Conservation (phyloP, 2,329 filamentous ascomycete genomes). For the Exophiala alcalophila region DNA sequence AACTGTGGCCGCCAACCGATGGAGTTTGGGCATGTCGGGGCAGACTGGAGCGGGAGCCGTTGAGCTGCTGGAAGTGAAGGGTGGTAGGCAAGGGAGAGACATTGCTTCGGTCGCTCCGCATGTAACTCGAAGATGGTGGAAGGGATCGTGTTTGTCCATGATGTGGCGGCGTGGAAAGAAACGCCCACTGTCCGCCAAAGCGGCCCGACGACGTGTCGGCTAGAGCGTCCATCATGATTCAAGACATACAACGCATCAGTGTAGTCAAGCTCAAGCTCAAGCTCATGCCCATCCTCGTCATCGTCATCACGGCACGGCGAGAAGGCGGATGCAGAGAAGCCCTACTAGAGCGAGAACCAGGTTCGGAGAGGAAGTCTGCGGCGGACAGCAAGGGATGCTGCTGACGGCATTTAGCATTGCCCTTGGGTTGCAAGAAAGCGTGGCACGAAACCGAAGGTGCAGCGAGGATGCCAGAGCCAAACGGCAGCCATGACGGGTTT, state of each 20-base stretch:
- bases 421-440: conserved; percentile 9
- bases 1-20: conserved; percentile 27
- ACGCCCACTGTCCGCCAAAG: conserved; percentile 30
- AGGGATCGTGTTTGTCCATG: conserved; percentile 27
- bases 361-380: conserved; percentile 4
- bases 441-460: conserved; percentile 5
- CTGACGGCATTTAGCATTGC: conserved; percentile 7
- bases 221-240: conserved; percentile 25
- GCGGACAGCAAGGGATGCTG: too few species aligned
- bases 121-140: conserved; percentile 28
- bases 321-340: conserved; percentile 4
- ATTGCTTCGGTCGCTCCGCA: conserved; percentile 30
- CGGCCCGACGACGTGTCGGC: conserved; percentile 31
- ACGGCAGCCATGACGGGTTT: conserved; percentile 1
- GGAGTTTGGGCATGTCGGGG: conserved; percentile 21
- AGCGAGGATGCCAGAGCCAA: conserved; percentile 8
- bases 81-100: conserved; percentile 25
- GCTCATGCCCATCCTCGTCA: too few species aligned
- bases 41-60: conserved; percentile 28
- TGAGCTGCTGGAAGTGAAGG: conserved; percentile 25
- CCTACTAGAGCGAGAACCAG: conserved; percentile 4
- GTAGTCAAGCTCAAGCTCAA: too few species aligned
- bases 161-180: conserved; percentile 23
- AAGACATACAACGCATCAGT: conserved; percentile 28
- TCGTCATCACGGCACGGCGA: neutral